phyloP scores from a whole-genome alignment of 2,329 filamentous ascomycete genomes.

The Trichophyton verrucosum region DNA sequence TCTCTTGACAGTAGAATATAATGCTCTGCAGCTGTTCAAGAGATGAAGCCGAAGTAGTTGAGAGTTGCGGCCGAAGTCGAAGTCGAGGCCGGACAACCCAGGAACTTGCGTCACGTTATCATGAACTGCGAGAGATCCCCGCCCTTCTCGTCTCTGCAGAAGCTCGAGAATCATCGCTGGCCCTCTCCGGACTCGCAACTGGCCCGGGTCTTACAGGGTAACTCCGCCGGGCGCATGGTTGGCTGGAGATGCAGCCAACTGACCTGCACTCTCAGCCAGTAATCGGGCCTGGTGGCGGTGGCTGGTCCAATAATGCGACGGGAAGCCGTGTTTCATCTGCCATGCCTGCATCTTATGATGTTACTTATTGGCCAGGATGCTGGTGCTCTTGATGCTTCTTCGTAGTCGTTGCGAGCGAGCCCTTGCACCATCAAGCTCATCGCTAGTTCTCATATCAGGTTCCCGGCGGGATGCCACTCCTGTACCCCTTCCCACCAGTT shows the following conservation, averaged over 20 bases:
- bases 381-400: neutral
- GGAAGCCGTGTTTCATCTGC: conserved; percentile 1
- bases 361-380: neutral
- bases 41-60: neutral
- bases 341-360: neutral
- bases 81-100: neutral
- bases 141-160: neutral
- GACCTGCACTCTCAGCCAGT: neutral
- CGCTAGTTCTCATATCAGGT: neutral
- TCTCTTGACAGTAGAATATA: neutral
- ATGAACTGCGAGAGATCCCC: conserved; percentile 3
- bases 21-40: neutral
- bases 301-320: neutral
- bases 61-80: neutral
- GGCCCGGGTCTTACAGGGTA: neutral
- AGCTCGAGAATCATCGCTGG: neutral
- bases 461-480: neutral
- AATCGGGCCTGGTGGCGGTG: neutral
- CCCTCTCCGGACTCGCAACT: neutral
- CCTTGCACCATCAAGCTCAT: neutral
- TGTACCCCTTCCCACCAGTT: neutral
- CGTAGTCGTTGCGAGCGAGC: neutral
- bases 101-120: conserved; percentile 4
- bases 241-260: neutral
- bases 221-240: neutral